Conservation (phyloP, 192 early-diverging fungal species). For the Phycomyces blakesleeanus region DNA sequence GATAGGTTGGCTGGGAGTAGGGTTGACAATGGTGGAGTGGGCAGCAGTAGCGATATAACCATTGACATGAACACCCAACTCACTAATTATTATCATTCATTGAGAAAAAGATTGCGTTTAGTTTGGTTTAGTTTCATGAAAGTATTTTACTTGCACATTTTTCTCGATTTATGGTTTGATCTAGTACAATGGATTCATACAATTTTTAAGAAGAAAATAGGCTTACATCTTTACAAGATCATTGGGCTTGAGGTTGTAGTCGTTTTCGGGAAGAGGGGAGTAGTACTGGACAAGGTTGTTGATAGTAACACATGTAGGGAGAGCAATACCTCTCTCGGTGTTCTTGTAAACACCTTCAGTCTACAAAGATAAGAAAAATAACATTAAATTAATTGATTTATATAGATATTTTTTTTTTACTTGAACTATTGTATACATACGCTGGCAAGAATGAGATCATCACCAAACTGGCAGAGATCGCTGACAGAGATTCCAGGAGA, state of each 20-base stretch:
- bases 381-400: too few relatives aligned
- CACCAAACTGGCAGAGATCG: conserved; percentile 65
- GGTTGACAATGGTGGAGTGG: conserved; percentile 74
- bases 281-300: conserved; percentile 78
- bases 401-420: neutral
- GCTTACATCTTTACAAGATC: conserved; percentile 86
- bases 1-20: conserved; percentile 55
- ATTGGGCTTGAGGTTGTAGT: conserved; percentile 60
- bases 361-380: conserved; percentile 34
- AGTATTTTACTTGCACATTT: too few relatives aligned
- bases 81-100: too few relatives aligned
- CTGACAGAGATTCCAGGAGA: conserved; percentile 58
- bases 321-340: conserved; percentile 71
- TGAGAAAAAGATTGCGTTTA: too few relatives aligned
- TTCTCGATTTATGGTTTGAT: too few relatives aligned
- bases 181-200: too few relatives aligned
- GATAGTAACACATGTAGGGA: conserved; percentile 82
- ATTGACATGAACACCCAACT: conserved; percentile 89
- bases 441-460: conserved; percentile 57
- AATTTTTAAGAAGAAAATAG: too few relatives aligned
- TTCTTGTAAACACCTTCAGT: conserved; percentile 59
- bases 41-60: conserved; percentile 83
- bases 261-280: conserved; percentile 64
- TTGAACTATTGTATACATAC: conserved; percentile 31
- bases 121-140: too few relatives aligned